phyloP scores from a whole-genome alignment of 495 filamentous ascomycete genomes.

The Penicillium cataractarum region DNA sequence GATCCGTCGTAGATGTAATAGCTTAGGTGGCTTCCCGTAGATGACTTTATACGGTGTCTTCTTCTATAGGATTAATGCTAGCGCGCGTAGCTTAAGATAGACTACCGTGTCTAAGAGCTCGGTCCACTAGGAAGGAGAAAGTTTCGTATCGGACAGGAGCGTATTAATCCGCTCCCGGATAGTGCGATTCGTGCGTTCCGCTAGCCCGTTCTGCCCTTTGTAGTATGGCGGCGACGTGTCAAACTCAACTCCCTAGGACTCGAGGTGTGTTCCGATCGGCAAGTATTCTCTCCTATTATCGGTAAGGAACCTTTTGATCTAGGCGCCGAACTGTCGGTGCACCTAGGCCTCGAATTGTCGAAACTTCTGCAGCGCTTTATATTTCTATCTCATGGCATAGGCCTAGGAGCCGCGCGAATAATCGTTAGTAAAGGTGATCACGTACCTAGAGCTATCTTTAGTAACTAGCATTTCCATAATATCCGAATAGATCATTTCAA shows the following conservation, averaged over 20 bases:
- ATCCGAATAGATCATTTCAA: background rate
- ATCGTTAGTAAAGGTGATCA: slow-evolving; percentile 15
- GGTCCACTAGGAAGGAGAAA: too few species aligned
- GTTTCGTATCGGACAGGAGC: too few species aligned
- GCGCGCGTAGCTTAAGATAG: background rate
- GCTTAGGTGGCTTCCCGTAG: background rate
- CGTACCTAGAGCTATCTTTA: slow-evolving; percentile 18
- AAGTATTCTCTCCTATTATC: background rate
- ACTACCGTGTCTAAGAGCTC: too few species aligned
- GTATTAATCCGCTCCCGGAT: too few species aligned
- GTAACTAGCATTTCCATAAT: slow-evolving; percentile 9
- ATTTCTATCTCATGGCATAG: background rate
- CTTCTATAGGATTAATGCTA: too few species aligned
- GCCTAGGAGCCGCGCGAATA: slow-evolving; percentile 12
- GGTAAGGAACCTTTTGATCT: background rate
- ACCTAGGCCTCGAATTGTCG: background rate
- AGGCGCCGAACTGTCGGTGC: too few species aligned
- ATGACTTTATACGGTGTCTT: background rate
- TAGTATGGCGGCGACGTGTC: too few species aligned
- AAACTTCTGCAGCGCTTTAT: background rate
- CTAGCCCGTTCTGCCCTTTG: too few species aligned
- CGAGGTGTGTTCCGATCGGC: background rate
- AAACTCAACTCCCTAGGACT: too few species aligned
- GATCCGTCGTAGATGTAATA: background rate
- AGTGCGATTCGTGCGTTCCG: too few species aligned